These are phyloP conservation scores for Alternaria sp. DNA, from an alignment of 2,329 filamentous ascomycete genomes.

Conservation along the genomic window DNA sequence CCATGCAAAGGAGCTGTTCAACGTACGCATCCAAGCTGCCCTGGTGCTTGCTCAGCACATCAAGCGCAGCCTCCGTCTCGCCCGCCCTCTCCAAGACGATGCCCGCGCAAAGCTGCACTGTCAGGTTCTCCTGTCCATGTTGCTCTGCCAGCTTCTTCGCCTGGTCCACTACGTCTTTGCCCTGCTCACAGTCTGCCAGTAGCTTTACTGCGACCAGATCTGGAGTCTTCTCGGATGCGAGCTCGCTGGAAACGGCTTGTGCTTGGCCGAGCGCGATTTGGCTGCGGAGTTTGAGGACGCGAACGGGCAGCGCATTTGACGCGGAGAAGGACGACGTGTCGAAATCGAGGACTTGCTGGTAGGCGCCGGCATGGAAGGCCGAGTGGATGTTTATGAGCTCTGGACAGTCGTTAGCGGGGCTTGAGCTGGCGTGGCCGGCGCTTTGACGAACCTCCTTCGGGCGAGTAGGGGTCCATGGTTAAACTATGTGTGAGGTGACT, in stretches of 20 bases:
- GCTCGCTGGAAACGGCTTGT: slow-evolving; percentile 72
- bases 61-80: slow-evolving; percentile 83
- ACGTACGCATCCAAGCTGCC: slow-evolving; percentile 76
- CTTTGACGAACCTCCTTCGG: slow-evolving; percentile 63
- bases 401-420: slow-evolving; percentile 39
- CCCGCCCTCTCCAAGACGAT: slow-evolving; percentile 81
- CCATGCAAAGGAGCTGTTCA: neutral
- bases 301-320: slow-evolving; percentile 77
- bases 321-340: slow-evolving; percentile 79
- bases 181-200: slow-evolving; percentile 68
- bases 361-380: slow-evolving; percentile 78
- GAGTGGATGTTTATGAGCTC: slow-evolving; percentile 73
- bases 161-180: slow-evolving; percentile 55
- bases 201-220: slow-evolving; percentile 79
- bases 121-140: slow-evolving; percentile 71
- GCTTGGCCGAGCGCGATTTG: slow-evolving; percentile 83
- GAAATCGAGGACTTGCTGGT: slow-evolving; percentile 84
- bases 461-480: slow-evolving; percentile 65
- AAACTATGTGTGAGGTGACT: neutral
- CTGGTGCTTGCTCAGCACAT: slow-evolving; percentile 80
- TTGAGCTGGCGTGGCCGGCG: neutral
- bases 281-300: slow-evolving; percentile 79
- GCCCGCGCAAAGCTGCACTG: slow-evolving; percentile 82
- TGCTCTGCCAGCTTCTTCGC: slow-evolving; percentile 74
- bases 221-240: slow-evolving; percentile 68